Conservation (phyloP, 768 basidiomycete species). For the Boletus huronensis region DNA sequence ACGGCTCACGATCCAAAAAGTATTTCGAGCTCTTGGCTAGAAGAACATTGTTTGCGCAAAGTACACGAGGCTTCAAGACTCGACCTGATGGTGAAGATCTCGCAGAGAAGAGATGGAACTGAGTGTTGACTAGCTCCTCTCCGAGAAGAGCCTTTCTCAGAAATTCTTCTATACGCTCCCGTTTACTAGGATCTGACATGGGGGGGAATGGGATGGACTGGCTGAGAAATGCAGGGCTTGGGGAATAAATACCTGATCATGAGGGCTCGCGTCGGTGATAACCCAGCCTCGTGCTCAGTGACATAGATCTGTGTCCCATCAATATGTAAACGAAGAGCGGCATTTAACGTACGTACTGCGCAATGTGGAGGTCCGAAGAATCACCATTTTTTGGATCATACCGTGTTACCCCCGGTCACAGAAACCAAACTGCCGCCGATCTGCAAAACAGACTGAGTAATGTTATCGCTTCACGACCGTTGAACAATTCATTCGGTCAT, state of each 20-base stretch:
- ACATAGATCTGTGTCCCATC: neutral
- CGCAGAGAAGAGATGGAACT: constrained; percentile 30
- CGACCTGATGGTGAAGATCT: constrained; percentile 11
- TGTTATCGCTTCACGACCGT: too few species aligned
- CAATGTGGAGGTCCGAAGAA: neutral
- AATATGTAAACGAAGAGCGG: neutral
- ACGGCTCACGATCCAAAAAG: constrained; percentile 25
- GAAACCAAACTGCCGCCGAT: too few species aligned
- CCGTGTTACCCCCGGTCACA: neutral
- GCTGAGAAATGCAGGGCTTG: neutral
- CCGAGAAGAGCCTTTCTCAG: constrained; percentile 26
- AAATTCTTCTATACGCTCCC: constrained; percentile 18
- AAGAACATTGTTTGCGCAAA: constrained; percentile 30
- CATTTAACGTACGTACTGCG: neutral
- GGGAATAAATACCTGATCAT: too few species aligned
- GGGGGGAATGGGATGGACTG: neutral
- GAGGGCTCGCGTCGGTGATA: neutral
- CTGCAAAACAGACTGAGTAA: too few species aligned
- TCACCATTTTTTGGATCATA: neutral
- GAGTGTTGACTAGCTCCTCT: constrained; percentile 28
- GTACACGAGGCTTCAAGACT: constrained; percentile 16
- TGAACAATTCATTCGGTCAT: too few species aligned
- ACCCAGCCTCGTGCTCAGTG: neutral
- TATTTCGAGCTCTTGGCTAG: constrained; percentile 27
- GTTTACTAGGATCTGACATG: constrained; percentile 13